A percentile compares a stretch with the other conserved stretches of the same genome.
Evolutionary conservation across 495 filamentous ascomycete genomes (phyloP).

Genomic region (Trichoderma gamsii): DNA sequence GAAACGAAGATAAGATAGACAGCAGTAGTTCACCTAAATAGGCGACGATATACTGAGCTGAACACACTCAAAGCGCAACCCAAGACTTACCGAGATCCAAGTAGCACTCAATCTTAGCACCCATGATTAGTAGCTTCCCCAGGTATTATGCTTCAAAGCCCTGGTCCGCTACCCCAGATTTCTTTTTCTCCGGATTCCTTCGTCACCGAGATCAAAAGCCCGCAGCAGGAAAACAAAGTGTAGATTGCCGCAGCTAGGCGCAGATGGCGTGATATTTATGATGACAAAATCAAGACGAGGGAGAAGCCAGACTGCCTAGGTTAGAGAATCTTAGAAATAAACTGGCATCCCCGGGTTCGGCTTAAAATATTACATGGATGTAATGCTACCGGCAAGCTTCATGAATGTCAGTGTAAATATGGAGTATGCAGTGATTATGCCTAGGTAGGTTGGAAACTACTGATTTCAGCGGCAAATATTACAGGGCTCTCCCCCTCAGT

Average conservation of each 20-base stretch:
- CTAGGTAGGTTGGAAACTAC: no score
- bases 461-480: no score
- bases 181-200: no score
- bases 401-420: no score
- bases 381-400: no score
- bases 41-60: background rate
- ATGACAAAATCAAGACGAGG: slow-evolving; percentile 12
- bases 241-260: background rate
- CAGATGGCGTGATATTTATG: background rate
- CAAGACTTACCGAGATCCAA: slow-evolving; percentile 47
- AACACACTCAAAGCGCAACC: background rate
- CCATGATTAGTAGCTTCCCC: slow-evolving; percentile 31
- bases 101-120: slow-evolving; percentile 56
- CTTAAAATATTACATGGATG: background rate
- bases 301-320: background rate
- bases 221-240: no score
- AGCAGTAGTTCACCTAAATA: background rate
- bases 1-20: background rate
- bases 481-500: no score
- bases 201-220: no score
- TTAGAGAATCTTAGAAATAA: background rate
- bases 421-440: no score
- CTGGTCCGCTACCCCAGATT: no score
- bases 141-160: no score
- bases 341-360: background rate